phyloP scores from a whole-genome alignment of 2,329 filamentous ascomycete species.

The Colletotrichum abscissum region DNA sequence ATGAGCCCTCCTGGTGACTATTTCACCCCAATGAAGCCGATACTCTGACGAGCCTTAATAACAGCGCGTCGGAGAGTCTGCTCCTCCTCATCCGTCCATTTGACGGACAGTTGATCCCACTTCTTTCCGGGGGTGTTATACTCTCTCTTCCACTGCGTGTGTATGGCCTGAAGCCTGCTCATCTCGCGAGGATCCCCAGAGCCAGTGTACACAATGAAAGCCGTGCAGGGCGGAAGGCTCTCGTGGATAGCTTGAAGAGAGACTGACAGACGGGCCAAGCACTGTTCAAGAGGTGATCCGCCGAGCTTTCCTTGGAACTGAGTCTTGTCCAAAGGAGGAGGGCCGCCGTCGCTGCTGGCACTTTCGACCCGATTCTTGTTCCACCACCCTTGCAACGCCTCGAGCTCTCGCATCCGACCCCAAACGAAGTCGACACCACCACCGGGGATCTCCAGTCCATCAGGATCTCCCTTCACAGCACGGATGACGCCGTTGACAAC shows the following conservation, averaged over 20 bases:
- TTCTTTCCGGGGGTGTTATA: constrained; percentile 72
- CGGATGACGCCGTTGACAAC: constrained; percentile 66
- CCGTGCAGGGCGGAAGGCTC: constrained; percentile 72
- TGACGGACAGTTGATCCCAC: constrained; percentile 74
- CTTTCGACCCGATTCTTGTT: constrained; percentile 64
- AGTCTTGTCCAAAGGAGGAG: constrained; percentile 44
- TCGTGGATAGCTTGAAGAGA: constrained; percentile 68
- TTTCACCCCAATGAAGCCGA: constrained; percentile 75
- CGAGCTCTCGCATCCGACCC: constrained; percentile 73
- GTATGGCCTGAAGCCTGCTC: constrained; percentile 69
- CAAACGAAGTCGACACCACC: constrained; percentile 76
- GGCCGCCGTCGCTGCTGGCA: constrained; percentile 46
- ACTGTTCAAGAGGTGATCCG: constrained; percentile 55
- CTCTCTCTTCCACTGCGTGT: constrained; percentile 71
- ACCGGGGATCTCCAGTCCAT: constrained; percentile 66
- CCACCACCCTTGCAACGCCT: constrained; percentile 76
- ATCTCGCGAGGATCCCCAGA: constrained; percentile 76
- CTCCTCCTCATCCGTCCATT: constrained; percentile 76
- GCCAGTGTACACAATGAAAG: constrained; percentile 72
- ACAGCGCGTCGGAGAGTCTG: constrained; percentile 70
- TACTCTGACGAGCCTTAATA: constrained; percentile 67
- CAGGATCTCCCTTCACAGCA: constrained; percentile 68
- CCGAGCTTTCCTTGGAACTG: constrained; percentile 40
- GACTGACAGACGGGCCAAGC: constrained; percentile 56
- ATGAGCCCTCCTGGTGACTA: constrained; percentile 45